Evolutionary conservation across 192 early-diverging fungal species (phyloP).

Genomic region (Entomortierella chlamydospora): DNA sequence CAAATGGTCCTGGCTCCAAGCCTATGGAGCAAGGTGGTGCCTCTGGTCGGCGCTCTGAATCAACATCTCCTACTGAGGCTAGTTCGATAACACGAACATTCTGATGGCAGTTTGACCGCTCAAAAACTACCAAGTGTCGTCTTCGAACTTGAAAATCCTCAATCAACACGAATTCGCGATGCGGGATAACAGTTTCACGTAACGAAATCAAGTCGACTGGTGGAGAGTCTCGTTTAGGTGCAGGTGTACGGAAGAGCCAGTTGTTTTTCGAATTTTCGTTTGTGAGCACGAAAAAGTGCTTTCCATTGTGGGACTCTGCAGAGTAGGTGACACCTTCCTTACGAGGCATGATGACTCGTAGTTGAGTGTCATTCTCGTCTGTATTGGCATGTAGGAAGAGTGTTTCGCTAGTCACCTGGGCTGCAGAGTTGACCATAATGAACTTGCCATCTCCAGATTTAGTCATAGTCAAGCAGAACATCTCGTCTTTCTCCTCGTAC

Average conservation of each 20-base stretch:
- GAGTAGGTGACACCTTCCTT: conserved; percentile 62
- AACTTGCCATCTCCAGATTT: conserved; percentile 65
- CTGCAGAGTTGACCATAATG: conserved; percentile 62
- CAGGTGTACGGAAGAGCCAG: conserved; percentile 66
- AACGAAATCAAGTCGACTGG: conserved; percentile 16
- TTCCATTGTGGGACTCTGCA: conserved; percentile 58
- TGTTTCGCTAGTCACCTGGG: conserved; percentile 69
- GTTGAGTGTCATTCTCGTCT: conserved; percentile 26
- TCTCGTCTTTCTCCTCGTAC: conserved; percentile 70
- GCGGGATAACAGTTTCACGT: conserved; percentile 68
- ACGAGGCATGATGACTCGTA: conserved; percentile 59
- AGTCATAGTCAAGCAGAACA: conserved; percentile 68
- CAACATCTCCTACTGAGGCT: not conserved
- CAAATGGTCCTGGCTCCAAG: conserved; percentile 47
- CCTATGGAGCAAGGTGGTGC: conserved; percentile 30
- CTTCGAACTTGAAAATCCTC: conserved; percentile 67
- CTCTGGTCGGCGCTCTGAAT: not conserved
- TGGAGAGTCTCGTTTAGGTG: conserved; percentile 31
- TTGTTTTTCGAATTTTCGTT: conserved; percentile 69
- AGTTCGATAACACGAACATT: conserved; percentile 70
- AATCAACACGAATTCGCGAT: conserved; percentile 69
- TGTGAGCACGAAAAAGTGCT: conserved; percentile 69
- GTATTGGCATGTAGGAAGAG: conserved; percentile 55
- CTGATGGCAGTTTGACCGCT: conserved; percentile 71
- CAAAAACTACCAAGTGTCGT: conserved; percentile 67